These are phyloP conservation scores for Castanospermum australe DNA, from an alignment of 306 rosid species.

Conservation along the genomic window DNA sequence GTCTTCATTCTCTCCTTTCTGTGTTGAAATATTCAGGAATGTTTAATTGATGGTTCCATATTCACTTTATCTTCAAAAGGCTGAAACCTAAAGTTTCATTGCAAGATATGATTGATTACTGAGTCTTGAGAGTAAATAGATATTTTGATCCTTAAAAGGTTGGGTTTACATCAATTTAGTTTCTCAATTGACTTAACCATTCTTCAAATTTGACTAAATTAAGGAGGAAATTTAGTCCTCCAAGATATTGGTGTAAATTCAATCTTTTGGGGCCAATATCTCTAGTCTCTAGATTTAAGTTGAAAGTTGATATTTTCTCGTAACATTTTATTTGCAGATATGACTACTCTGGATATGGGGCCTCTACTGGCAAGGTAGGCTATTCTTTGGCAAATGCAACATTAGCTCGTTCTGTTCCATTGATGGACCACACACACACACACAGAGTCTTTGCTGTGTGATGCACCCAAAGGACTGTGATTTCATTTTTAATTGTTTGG, in stretches of 20 bases:
- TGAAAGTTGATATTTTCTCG: slow-evolving; percentile 22
- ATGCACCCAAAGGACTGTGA: neutral
- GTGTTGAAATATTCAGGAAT: neutral
- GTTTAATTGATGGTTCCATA: slow-evolving; percentile 6
- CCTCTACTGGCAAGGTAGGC: slow-evolving; percentile 93
- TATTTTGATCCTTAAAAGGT: neutral
- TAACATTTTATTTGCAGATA: slow-evolving; percentile 65
- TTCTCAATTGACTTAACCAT: neutral
- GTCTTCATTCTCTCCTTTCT: neutral
- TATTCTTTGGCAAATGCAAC: slow-evolving; percentile 22
- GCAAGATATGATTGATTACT: neutral
- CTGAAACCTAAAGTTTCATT: neutral
- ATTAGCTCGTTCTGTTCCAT: neutral
- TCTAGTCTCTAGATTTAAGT: slow-evolving; percentile 11
- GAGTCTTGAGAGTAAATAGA: neutral
- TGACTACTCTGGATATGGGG: slow-evolving; percentile 98
- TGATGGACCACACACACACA: neutral
- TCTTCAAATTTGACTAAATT: neutral
- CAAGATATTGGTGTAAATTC: neutral
- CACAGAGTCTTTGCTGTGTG: neutral
- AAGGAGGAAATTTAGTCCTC: too few relatives aligned
- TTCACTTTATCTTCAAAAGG: neutral
- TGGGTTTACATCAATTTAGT: neutral
- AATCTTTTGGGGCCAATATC: neutral
- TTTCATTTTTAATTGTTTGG: neutral